Evolutionary conservation across 2,329 filamentous ascomycete species (phyloP), one percentile per base, ranked within the genome.

Genomic region (Blumeria hordei): DNA sequence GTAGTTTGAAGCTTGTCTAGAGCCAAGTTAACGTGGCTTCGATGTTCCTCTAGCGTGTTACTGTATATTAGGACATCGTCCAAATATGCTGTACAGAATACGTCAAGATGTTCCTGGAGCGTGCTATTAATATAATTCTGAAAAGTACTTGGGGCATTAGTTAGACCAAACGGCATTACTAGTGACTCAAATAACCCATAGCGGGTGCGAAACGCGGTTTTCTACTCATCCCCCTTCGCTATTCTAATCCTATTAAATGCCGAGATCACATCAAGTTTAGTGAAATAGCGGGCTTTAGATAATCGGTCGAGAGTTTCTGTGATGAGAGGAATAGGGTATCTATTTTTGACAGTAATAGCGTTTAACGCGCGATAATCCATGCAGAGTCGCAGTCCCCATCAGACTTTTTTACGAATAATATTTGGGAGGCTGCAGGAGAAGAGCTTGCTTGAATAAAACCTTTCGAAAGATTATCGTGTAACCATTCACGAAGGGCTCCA

Each of bases 81-180:
- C 11, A 49, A 7, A 33, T 49, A 49, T 28, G 45, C 18, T 12
- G 16, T 49, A 10, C 21, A 49, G n/a, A 49, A 49, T 12, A 49
- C 21, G n/a, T 49, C 16, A 9, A 33, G 21, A 28, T 10, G 3
- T 28, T 49, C 21, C 21, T 32, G 21, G 9, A 49, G 21, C n/a
- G 45, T 49, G n/a, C 21, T 49, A 28, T 32, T 49, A 7, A 49
- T 49, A 33, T 49, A 49, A 11, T 3, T 10, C 37, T 57, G 47
- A 34, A 49, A 57, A 10, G 49, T 55, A 6, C 36, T 18, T 3
- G 41, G 49, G 14, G 18, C 37, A 33, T 55, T 57, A 6, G 41
- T 43, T 1, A 55, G 32, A 4, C 50, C 28, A 35, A 57, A 57
- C 4, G 39, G 54, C 37, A 55, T n/a, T 5, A 57, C 54, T 36